phyloP scores from a whole-genome alignment of 192 early-diverging fungal genomes.

The Chytriomyces sp. region DNA sequence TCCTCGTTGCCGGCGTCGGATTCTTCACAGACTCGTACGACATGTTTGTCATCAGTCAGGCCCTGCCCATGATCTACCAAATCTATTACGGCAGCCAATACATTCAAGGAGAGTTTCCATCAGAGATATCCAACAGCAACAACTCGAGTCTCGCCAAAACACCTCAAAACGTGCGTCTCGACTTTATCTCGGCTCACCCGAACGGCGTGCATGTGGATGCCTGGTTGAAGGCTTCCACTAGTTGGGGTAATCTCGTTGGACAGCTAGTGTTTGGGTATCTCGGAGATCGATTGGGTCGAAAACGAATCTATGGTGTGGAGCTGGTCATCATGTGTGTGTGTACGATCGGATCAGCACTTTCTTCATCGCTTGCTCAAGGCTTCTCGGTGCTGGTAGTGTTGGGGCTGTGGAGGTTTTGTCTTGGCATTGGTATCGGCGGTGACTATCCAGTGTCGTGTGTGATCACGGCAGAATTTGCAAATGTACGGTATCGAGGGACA shows the following conservation, averaged over 20 bases:
- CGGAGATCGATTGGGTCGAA: constrained; percentile 84
- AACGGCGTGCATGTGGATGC: constrained; percentile 63
- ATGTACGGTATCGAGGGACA: constrained; percentile 71
- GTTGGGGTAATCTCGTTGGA: constrained; percentile 83
- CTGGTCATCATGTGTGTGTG: constrained; percentile 80
- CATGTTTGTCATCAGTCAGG: constrained; percentile 88
- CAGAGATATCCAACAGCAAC: no score
- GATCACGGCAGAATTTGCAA: constrained; percentile 83
- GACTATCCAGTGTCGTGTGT: constrained; percentile 88
- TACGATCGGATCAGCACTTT: constrained; percentile 76
- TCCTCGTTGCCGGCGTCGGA: constrained; percentile 51
- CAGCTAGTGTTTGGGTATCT: constrained; percentile 86
- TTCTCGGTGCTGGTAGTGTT: constrained; percentile 69
- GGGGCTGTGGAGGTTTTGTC: constrained; percentile 80
- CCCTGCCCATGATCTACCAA: constrained; percentile 72
- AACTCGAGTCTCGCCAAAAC: background rate
- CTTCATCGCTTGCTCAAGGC: constrained; percentile 66
- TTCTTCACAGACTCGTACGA: constrained; percentile 95
- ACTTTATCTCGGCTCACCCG: background rate
- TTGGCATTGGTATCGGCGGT: constrained; percentile 86
- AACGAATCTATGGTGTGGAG: constrained; percentile 77
- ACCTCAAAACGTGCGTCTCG: constrained; percentile 10
- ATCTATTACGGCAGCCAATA: no score
- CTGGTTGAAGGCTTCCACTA: constrained; percentile 83
- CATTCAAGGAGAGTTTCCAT: no score